phyloP scores from a whole-genome alignment of 108 stramenopile species.

The Fistulifera solaris region DNA sequence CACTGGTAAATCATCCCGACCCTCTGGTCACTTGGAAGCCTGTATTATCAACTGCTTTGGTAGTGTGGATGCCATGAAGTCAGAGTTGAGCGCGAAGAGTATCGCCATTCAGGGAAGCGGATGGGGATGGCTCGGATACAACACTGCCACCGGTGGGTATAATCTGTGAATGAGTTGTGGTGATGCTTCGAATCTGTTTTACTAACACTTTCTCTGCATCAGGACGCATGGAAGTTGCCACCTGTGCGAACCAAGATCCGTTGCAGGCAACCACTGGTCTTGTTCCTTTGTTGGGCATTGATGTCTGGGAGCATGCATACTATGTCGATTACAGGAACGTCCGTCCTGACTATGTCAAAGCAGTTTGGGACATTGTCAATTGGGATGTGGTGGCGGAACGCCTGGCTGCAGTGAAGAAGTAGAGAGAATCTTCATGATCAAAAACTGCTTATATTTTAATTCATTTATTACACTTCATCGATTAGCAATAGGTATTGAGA shows the following conservation, averaged over 20 bases:
- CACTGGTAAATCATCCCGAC: constrained; percentile 19
- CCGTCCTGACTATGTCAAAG: constrained; percentile 93
- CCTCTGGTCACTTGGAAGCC: constrained; percentile 41
- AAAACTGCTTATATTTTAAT: background rate
- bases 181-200: background rate
- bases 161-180: too few relatives aligned
- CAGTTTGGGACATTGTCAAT: constrained; percentile 89
- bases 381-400: constrained; percentile 74
- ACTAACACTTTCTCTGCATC: background rate
- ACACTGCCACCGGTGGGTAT: constrained; percentile 14
- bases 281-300: constrained; percentile 94
- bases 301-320: constrained; percentile 96
- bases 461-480: too few relatives aligned
- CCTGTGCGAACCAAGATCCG: constrained; percentile 95
- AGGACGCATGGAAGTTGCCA: constrained; percentile 67
- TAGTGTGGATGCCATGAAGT: constrained; percentile 71
- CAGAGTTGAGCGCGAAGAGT: constrained; percentile 57
- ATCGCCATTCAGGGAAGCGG: constrained; percentile 96
- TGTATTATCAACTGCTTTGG: constrained; percentile 82
- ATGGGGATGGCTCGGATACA: constrained; percentile 98
- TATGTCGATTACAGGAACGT: constrained; percentile 95
- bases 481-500: too few relatives aligned
- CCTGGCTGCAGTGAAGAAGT: constrained; percentile 51
- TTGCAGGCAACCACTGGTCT: constrained; percentile 95
- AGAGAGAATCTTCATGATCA: constrained; percentile 2